Evolutionary conservation across 495 filamentous ascomycete genomes (phyloP).

Genomic region (Aspergillus sclerotiicarbonarius): DNA sequence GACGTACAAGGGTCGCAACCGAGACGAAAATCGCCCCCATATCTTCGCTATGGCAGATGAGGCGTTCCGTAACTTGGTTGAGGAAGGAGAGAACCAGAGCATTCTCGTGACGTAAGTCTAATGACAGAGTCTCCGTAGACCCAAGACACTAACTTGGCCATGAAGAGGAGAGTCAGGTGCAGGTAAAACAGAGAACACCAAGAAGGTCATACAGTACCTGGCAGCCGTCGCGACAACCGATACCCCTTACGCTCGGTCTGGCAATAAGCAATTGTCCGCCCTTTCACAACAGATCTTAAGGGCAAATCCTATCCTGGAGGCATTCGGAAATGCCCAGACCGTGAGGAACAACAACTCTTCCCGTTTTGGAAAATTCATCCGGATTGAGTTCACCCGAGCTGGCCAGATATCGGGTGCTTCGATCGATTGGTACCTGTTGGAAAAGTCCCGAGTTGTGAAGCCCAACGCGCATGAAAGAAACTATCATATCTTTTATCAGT

Average conservation of each 20-base stretch:
- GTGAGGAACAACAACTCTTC: constrained; percentile 99
- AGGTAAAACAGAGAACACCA: constrained; percentile 98
- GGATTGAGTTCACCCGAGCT: constrained; percentile 88
- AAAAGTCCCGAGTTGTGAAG: constrained; percentile 93
- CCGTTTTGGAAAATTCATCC: constrained; percentile 97
- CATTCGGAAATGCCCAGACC: constrained; percentile 98
- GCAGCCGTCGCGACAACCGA: constrained; percentile 90
- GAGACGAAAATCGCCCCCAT: constrained; percentile 94
- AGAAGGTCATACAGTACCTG: constrained; percentile 99
- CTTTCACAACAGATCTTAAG: constrained; percentile 96
- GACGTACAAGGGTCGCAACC: constrained; percentile 86
- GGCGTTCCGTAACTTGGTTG: constrained; percentile 91
- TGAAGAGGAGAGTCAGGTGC: constrained; percentile 88
- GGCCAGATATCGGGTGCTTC: constrained; percentile 94
- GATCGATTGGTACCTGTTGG: constrained; percentile 97
- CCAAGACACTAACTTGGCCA: constrained; percentile 7
- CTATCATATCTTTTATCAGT: constrained; percentile 98
- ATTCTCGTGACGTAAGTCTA: constrained; percentile 81
- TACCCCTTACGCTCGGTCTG: constrained; percentile 61
- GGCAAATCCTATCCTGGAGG: constrained; percentile 96
- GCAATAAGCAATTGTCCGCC: constrained; percentile 68
- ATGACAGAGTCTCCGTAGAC: background rate
- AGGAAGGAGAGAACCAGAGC: constrained; percentile 94
- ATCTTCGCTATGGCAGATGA: constrained; percentile 99
- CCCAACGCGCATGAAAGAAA: constrained; percentile 86